Evolutionary conservation across 1,284 basidiomycete species (phyloP).

Genomic region (Trichosporon coremiiforme): DNA sequence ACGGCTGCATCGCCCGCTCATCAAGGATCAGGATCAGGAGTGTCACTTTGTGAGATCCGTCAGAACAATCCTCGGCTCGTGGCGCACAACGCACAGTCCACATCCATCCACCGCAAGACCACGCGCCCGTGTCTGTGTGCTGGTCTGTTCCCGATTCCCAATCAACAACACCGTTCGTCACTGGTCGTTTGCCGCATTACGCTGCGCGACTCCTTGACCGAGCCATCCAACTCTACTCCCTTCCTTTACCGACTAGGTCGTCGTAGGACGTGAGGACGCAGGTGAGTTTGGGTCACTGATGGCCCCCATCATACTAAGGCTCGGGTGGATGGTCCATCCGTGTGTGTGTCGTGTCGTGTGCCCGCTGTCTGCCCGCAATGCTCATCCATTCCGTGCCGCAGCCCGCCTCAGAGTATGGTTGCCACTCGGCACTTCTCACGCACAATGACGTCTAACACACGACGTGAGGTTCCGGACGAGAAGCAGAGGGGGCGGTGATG

Average conservation of each 20-base stretch:
- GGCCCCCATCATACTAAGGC: constrained; percentile 6
- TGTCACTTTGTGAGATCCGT: constrained; percentile 9
- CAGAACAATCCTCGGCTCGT: constrained; percentile 15
- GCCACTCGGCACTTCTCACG: constrained; percentile 8
- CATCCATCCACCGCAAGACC: constrained; percentile 15
- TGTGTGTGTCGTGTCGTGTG: constrained; percentile 15
- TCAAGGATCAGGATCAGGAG: constrained; percentile 5
- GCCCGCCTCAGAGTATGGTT: background rate
- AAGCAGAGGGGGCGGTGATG: constrained; percentile 13
- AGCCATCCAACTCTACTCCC: background rate
- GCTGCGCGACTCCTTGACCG: background rate
- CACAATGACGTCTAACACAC: constrained; percentile 6
- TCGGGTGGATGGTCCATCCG: background rate
- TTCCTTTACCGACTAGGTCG: background rate
- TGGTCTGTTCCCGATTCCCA: constrained; percentile 8
- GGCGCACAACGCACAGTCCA: constrained; percentile 16
- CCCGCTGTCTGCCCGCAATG: background rate
- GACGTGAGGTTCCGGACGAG: background rate
- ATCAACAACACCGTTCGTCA: background rate
- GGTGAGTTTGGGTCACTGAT: background rate
- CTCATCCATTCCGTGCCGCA: constrained; percentile 1
- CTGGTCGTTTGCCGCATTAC: background rate
- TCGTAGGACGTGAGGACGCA: constrained; percentile 3
- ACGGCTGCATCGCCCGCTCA: constrained; percentile 3
- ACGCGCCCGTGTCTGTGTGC: constrained; percentile 18